Base-by-base conservation (phyloP, 208 protist genomes). In the Acanthamoeba healyi region DNA sequence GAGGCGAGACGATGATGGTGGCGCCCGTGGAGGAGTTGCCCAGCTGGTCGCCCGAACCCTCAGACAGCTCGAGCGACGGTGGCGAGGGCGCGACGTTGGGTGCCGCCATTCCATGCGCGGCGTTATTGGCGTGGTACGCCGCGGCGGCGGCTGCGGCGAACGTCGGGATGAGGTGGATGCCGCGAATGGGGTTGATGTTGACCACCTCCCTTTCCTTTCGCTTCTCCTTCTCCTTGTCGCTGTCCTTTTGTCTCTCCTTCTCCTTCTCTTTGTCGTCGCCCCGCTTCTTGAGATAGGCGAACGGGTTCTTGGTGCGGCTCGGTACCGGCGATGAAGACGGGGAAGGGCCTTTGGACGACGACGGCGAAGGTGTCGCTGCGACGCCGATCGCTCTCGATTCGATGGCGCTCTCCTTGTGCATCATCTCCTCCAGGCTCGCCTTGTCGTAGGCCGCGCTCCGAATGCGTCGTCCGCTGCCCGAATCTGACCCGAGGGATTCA, bases 231-330 rank as follows among this genome's bases (percentile, higher is more conserved):
- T 61, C 54, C 54, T 19, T 5, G 7, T 61, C 19, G 54, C 32
- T 70, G 26, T 32, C 61, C 29, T 36, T 70, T 32, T 36, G n/a
- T 36, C 32, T 32, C 12, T 70, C 61, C 61, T 70, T 70, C 29
- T 70, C 61, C 29, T 22, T 70, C 24, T 61, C 54, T 24, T 61
- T 61, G 54, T 61, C 54, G 61, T 70, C 61, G 61, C 61, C 17
- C 9, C 61, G 61, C 61, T 70, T 70, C 61, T 70, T 70, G 61
- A 70, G 61, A 29, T 70, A 70, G 61, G 61, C 61, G 32, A 70
- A 70, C 61, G 61, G 61, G 61, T 70, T 70, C 61, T 70, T 70
- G 61, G 29, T 70, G 29, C 61, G 61, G 61, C 61, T 70, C 61
- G 29, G 61, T 14, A 34, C 26, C n/a, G 32, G 32, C 61, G 61